A percentile compares a stretch with the other conserved stretches of the same genome.
phyloP scores from a whole-genome alignment of 2,329 filamentous ascomycete genomes.

The Neurospora crassa region DNA sequence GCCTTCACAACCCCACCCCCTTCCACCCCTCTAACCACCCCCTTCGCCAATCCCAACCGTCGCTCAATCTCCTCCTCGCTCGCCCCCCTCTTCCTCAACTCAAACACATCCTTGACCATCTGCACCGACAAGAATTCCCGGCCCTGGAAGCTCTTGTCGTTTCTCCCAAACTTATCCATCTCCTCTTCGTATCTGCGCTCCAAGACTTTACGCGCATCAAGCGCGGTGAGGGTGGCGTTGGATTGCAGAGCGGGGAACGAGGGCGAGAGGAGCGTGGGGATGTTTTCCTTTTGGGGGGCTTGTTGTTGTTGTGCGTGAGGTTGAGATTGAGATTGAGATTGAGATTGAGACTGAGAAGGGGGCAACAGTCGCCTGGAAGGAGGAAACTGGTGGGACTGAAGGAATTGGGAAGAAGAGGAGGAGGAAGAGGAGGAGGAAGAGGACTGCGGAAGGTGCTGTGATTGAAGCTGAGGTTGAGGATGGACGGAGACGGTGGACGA shows the following conservation, averaged over 20 bases:
- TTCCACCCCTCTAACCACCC: slow-evolving; percentile 37
- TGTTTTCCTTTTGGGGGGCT: background rate
- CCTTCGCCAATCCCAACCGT: slow-evolving; percentile 33
- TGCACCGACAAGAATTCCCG: slow-evolving; percentile 38
- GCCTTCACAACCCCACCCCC: slow-evolving; percentile 29
- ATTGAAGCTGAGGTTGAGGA: slow-evolving; percentile 2
- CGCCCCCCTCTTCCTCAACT: slow-evolving; percentile 32
- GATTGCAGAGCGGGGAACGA: slow-evolving; percentile 3
- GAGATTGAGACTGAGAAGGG: slow-evolving; percentile 1
- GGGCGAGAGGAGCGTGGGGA: background rate
- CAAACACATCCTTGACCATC: slow-evolving; percentile 36
- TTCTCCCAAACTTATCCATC: slow-evolving; percentile 27
- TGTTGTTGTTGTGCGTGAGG: too few species aligned
- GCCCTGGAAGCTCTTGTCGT: slow-evolving; percentile 19
- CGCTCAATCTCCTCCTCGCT: slow-evolving; percentile 34
- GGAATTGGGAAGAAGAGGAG: slow-evolving; percentile 7
- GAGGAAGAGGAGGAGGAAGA: too few species aligned
- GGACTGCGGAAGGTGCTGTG: background rate
- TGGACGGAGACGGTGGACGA: slow-evolving; percentile 33
- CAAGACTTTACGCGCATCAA: slow-evolving; percentile 37
- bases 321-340: slow-evolving; percentile 2
- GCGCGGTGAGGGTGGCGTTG: slow-evolving; percentile 34
- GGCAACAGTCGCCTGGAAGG: background rate
- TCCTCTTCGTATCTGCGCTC: slow-evolving; percentile 35
- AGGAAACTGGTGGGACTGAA: background rate